phyloP scores from a whole-genome alignment of 176 grass and related monocot genomes.

The Musa acuminata region DNA sequence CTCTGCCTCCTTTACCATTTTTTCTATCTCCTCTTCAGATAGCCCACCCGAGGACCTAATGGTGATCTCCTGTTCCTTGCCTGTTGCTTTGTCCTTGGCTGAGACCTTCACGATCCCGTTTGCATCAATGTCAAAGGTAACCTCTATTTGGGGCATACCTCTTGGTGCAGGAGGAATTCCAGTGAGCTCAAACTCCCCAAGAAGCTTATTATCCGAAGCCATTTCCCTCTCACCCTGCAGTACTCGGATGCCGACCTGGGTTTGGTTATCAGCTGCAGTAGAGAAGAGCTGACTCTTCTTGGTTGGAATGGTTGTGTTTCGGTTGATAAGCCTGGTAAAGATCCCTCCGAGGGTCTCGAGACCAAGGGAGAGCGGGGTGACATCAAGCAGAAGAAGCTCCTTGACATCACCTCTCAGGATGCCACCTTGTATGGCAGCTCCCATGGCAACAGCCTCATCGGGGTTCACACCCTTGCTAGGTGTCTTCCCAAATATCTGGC shows the following conservation, averaged over 20 bases:
- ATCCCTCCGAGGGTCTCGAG: constrained; percentile 95
- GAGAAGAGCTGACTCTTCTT: constrained; percentile 98
- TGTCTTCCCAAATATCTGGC: constrained; percentile 75
- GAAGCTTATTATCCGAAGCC: constrained; percentile 83
- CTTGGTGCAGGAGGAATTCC: constrained; percentile 58
- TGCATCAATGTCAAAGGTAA: constrained; percentile 13
- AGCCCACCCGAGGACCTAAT: constrained; percentile 93
- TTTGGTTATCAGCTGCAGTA: constrained; percentile 28
- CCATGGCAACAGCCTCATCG: constrained; percentile 94
- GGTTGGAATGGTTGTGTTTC: constrained; percentile 95
- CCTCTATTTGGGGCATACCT: constrained; percentile 10
- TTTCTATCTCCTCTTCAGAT: constrained; percentile 76
- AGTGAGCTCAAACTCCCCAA: constrained; percentile 90
- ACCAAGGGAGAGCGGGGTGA: constrained; percentile 92
- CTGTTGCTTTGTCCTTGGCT: constrained; percentile 71
- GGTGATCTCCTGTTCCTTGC: constrained; percentile 91
- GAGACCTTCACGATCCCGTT: constrained; percentile 92
- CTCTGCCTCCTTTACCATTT: constrained; percentile 95
- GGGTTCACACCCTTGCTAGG: constrained; percentile 98
- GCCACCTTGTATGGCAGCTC: constrained; percentile 31
- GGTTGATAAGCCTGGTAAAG: constrained; percentile 87
- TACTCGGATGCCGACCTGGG: constrained; percentile 27
- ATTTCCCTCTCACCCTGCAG: constrained; percentile 99
- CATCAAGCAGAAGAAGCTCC: constrained; percentile 93
- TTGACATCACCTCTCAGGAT: constrained; percentile 98